phyloP scores from a whole-genome alignment of 768 basidiomycete species.

The Pleurotus giganteus region DNA sequence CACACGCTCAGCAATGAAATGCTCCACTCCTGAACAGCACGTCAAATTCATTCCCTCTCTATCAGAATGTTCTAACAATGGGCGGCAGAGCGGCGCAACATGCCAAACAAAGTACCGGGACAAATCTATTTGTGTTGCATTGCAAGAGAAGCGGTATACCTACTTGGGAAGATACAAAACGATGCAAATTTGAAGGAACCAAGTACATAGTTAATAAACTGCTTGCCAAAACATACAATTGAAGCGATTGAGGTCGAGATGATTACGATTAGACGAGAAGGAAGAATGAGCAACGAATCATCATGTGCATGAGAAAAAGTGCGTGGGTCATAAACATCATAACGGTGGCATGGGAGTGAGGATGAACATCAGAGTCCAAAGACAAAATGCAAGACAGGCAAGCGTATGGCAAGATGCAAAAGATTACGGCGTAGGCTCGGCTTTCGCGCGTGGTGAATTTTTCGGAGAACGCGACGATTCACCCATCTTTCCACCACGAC shows the following conservation, averaged over 20 bases:
- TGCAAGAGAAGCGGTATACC: neutral
- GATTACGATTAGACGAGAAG: neutral
- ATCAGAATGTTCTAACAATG: neutral
- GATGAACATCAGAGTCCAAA: slow-evolving; percentile 53
- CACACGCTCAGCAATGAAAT: neutral
- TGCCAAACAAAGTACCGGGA: neutral
- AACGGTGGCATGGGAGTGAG: slow-evolving; percentile 48
- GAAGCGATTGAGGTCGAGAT: neutral
- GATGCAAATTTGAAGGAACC: neutral
- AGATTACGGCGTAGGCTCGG: slow-evolving; percentile 4
- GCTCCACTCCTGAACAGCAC: neutral
- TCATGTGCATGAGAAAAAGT: neutral
- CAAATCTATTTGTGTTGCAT: neutral
- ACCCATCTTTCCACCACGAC: slow-evolving; percentile 17
- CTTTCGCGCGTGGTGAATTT: neutral
- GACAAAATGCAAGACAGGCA: slow-evolving; percentile 25
- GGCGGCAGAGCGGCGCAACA: neutral
- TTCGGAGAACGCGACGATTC: slow-evolving; percentile 5
- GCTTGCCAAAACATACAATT: slow-evolving; percentile 2
- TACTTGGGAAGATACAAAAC: slow-evolving; percentile 2
- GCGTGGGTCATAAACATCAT: slow-evolving; percentile 1
- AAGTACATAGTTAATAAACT: neutral
- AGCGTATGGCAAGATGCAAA: neutral
- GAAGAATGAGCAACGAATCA: neutral
- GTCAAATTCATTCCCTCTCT: neutral